phyloP scores from a whole-genome alignment of 2,329 filamentous ascomycete genomes.

The Paraconiothyrium sp. region DNA sequence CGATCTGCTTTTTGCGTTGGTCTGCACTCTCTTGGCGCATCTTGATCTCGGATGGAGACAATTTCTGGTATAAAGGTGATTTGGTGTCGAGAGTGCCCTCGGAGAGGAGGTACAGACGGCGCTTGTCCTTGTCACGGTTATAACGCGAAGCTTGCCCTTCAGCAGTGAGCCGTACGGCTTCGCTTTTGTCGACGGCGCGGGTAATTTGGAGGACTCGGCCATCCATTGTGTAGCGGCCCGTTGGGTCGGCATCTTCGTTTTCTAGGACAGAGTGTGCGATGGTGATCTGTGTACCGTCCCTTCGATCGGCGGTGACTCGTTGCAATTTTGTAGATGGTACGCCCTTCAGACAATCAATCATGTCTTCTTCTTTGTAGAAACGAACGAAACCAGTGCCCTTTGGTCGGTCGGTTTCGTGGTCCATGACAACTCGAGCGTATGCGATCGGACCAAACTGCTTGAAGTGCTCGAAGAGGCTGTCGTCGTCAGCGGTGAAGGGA shows the following conservation, averaged over 20 bases:
- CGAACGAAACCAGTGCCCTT: conserved; percentile 95
- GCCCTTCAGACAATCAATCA: conserved; percentile 76
- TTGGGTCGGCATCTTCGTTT: conserved; percentile 81
- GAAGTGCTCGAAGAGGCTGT: conserved; percentile 85
- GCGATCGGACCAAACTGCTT: conserved; percentile 85
- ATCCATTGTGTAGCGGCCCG: conserved; percentile 88
- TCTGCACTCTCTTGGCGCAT: conserved; percentile 87
- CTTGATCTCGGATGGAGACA: conserved; percentile 81
- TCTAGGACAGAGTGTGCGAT: conserved; percentile 79
- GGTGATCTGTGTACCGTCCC: conserved; percentile 47
- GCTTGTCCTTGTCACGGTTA: conserved; percentile 83
- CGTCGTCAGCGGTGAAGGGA: conserved; percentile 87
- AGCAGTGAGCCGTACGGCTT: conserved; percentile 79
- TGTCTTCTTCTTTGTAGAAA: conserved; percentile 82
- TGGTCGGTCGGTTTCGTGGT: conserved; percentile 83
- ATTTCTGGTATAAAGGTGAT: conserved; percentile 77
- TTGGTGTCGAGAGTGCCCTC: conserved; percentile 85
- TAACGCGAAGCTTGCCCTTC: conserved; percentile 70
- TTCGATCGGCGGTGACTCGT: conserved; percentile 45
- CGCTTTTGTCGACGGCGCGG: conserved; percentile 82
- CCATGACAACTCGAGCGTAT: conserved; percentile 91
- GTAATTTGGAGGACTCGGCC: conserved; percentile 86
- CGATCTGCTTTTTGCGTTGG: conserved; percentile 89
- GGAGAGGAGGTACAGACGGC: conserved; percentile 84
- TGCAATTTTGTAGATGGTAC: conserved; percentile 66